phyloP scores from a whole-genome alignment of 768 basidiomycete genomes.

The Psilocybe subaeruginosa region DNA sequence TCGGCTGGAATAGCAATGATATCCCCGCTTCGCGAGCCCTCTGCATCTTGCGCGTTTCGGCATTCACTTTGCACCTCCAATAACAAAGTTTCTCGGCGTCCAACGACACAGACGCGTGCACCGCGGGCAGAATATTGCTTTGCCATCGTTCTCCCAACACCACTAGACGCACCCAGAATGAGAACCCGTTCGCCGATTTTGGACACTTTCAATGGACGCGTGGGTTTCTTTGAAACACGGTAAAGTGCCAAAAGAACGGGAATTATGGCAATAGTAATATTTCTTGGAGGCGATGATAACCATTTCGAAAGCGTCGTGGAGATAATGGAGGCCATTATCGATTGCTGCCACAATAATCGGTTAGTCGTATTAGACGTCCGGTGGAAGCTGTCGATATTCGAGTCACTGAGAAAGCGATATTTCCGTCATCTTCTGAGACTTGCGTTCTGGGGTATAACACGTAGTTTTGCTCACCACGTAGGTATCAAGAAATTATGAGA shows the following conservation, averaged over 20 bases:
- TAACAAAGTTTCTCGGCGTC: slow-evolving; percentile 59
- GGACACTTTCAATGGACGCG: slow-evolving; percentile 39
- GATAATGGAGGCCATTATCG: not conserved
- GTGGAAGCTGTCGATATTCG: too few relatives aligned
- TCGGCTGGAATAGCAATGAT: slow-evolving; percentile 63
- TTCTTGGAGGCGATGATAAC: slow-evolving; percentile 5
- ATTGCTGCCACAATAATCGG: not conserved
- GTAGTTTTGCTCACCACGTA: not conserved
- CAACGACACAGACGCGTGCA: slow-evolving; percentile 75
- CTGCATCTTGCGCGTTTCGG: slow-evolving; percentile 21
- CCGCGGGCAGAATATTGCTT: slow-evolving; percentile 74
- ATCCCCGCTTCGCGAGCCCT: slow-evolving; percentile 23
- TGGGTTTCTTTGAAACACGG: slow-evolving; percentile 21
- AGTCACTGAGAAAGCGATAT: too few relatives aligned
- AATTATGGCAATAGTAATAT: slow-evolving; percentile 23
- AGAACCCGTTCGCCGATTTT: slow-evolving; percentile 70
- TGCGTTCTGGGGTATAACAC: too few relatives aligned
- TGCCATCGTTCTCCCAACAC: slow-evolving; percentile 77
- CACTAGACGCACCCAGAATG: slow-evolving; percentile 82
- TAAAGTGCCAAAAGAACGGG: slow-evolving; percentile 27
- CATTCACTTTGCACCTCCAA: slow-evolving; percentile 68
- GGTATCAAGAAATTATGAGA: not conserved
- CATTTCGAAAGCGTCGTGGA: not conserved
- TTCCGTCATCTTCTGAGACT: too few relatives aligned
- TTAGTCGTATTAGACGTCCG: too few relatives aligned